phyloP scores from a whole-genome alignment of 805 yeast genomes.

The Cephaloascus fragrans region DNA sequence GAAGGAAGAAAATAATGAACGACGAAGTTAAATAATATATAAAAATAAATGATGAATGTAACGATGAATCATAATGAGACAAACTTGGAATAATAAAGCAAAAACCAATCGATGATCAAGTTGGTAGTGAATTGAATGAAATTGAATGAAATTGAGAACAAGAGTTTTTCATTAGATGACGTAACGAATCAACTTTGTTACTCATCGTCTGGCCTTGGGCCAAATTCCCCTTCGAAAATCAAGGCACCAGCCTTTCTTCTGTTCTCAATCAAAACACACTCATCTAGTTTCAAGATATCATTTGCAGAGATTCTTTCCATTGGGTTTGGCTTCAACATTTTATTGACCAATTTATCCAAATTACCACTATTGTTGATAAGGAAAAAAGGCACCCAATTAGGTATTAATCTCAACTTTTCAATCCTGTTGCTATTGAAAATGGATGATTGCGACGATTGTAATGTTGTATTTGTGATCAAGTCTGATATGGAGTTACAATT shows the following conservation, averaged over 20 bases:
- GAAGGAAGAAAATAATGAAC: too few species aligned
- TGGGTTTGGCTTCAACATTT: constrained; percentile 87
- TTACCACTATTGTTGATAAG: constrained; percentile 62
- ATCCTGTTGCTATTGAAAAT: not conserved
- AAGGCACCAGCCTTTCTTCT: constrained; percentile 88
- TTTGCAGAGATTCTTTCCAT: constrained; percentile 70
- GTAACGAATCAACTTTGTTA: constrained; percentile 4
- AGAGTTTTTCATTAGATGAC: too few species aligned
- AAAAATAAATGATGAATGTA: too few species aligned
- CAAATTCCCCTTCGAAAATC: constrained; percentile 91
- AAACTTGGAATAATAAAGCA: too few species aligned
- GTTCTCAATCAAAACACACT: constrained; percentile 67
- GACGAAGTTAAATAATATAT: too few species aligned
- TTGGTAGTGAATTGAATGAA: too few species aligned
- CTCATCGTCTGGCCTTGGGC: constrained; percentile 51
- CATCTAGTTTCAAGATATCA: constrained; percentile 58
- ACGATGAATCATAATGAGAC: too few species aligned
- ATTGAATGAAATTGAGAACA: too few species aligned
- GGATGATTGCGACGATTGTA: constrained; percentile 1
- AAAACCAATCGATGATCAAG: too few species aligned
- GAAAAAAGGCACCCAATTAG: constrained; percentile 83
- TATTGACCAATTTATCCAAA: constrained; percentile 69
- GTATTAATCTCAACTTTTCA: constrained; percentile 28
- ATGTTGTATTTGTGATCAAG: not conserved
- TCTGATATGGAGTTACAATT: not conserved